Conservation (phyloP, 768 basidiomycete species). For the Auricularia sp. region DNA sequence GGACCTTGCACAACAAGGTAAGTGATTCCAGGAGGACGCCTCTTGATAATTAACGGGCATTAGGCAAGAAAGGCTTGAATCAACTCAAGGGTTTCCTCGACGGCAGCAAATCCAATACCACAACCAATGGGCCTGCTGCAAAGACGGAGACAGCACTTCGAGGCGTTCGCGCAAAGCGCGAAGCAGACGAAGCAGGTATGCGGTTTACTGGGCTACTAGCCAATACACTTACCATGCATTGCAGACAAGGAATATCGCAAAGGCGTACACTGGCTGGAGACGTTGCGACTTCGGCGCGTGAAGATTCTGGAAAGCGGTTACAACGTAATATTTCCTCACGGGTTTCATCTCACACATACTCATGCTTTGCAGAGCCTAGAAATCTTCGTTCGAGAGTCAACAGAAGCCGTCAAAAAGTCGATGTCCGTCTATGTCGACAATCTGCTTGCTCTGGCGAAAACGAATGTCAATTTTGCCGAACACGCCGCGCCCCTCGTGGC, state of each 20-base stretch:
- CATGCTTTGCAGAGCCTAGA: constrained; percentile 57
- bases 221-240: background rate
- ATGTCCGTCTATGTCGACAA: constrained; percentile 74
- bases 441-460: constrained; percentile 65
- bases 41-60: background rate
- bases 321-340: constrained; percentile 36
- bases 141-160: constrained; percentile 57
- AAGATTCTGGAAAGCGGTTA: constrained; percentile 79
- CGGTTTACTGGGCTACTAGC: constrained; percentile 2
- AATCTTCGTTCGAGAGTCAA: constrained; percentile 65
- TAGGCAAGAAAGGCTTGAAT: constrained; percentile 79
- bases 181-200: constrained; percentile 83
- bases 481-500: constrained; percentile 54
- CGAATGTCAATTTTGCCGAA: constrained; percentile 62
- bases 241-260: constrained; percentile 85
- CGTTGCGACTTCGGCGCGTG: constrained; percentile 66
- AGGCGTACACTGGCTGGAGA: constrained; percentile 88
- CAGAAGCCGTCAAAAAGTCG: constrained; percentile 49
- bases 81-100: constrained; percentile 77
- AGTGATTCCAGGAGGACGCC: background rate
- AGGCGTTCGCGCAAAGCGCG: constrained; percentile 74
- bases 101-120: constrained; percentile 51
- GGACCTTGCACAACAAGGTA: constrained; percentile 81
- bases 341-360: background rate
- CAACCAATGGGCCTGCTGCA: constrained; percentile 50